These are phyloP conservation scores for Annulohypoxylon maeteangense DNA, from an alignment of 495 filamentous ascomycete species.

Conservation along the genomic window DNA sequence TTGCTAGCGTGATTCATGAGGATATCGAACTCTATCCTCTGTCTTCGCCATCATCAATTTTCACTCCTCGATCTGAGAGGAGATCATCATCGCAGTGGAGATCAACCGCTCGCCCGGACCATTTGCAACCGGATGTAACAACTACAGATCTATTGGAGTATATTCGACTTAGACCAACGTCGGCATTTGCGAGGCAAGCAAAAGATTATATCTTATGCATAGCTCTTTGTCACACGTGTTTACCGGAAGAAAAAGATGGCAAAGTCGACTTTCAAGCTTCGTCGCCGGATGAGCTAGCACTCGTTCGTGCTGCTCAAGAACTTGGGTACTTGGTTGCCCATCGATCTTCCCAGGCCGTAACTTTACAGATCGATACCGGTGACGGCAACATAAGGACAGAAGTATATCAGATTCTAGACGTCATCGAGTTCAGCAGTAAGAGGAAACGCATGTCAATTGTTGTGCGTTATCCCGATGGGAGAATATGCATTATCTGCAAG, in stretches of 20 bases:
- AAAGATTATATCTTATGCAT: constrained; percentile 84
- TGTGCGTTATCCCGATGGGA: constrained; percentile 84
- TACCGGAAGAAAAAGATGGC: constrained; percentile 76
- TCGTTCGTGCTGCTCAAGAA: constrained; percentile 83
- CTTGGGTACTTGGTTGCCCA: constrained; percentile 80
- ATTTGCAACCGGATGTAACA: constrained; percentile 63
- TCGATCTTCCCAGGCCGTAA: constrained; percentile 57
- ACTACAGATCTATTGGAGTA: constrained; percentile 80
- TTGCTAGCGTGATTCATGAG: constrained; percentile 43
- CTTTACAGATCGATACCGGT: constrained; percentile 46
- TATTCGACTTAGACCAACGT: constrained; percentile 76
- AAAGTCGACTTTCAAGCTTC: constrained; percentile 80
- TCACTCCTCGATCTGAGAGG: constrained; percentile 33
- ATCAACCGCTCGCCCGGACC: constrained; percentile 53
- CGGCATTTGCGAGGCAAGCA: constrained; percentile 81
- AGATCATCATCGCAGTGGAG: constrained; percentile 52
- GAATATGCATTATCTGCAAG: constrained; percentile 87
- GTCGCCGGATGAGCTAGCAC: constrained; percentile 88
- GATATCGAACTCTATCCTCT: constrained; percentile 46
- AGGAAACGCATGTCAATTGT: constrained; percentile 93
- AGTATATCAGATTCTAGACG: constrained; percentile 79
- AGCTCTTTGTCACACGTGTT: constrained; percentile 89
- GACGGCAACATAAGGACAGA: constrained; percentile 55
- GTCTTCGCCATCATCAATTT: constrained; percentile 34
- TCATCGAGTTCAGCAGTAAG: constrained; percentile 90